Base-by-base conservation (phyloP, 768 basidiomycete genomes). In the Tulasnella calospora region DNA sequence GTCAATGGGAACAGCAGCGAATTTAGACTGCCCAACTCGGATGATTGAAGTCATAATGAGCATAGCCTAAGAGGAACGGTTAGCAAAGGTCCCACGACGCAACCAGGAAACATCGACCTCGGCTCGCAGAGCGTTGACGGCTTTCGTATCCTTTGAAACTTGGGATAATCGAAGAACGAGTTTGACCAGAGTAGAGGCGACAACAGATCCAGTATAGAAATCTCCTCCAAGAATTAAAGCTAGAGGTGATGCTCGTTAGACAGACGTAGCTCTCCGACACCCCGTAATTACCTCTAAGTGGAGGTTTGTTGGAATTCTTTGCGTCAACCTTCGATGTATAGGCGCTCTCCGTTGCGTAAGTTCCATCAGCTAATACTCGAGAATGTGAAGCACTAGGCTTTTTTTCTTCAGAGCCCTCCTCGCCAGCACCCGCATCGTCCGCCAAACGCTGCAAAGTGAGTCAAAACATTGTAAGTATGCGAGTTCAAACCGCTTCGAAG, bases 31-130 rank as follows among this genome's bases (percentile, higher is more conserved):
- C 47, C 98, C 98, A 77, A 98, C 94, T 71, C 98, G 95, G 83
- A 99, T 94, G 83, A 96, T 88, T 12, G 96, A 98, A 0, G 96
- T 92, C 98, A 99, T 98, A 83, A 99, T 95, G 76, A 99, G 88
- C 94, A 99, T 98, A 7, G 94, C 91, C 92, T 94, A 81, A 51
- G 21, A 79, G 38, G 55, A 27, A 21, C 9, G 33, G 15, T 71
- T 74, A 23, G 38, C 38, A 12, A 19, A 27, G 12, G 38, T 2
- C 71, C 2, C 5, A 41, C 5, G 12, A 41, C 19, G 30, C 61
- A 38, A 9, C 19, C 51, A 12, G 7, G 40, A 73, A 17, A 23
- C 17, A 81, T 86, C 57, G 75, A 93, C 93, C 88, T 99, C 96
- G 17, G 98, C 98, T 38, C 93, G 89, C 8, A 98, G 85, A 8